A percentile compares a stretch with the other conserved stretches of the same genome.
These are phyloP conservation scores for Globisporangium alternatum DNA, from an alignment of 352 stramenopile species.

Conservation along the genomic window DNA sequence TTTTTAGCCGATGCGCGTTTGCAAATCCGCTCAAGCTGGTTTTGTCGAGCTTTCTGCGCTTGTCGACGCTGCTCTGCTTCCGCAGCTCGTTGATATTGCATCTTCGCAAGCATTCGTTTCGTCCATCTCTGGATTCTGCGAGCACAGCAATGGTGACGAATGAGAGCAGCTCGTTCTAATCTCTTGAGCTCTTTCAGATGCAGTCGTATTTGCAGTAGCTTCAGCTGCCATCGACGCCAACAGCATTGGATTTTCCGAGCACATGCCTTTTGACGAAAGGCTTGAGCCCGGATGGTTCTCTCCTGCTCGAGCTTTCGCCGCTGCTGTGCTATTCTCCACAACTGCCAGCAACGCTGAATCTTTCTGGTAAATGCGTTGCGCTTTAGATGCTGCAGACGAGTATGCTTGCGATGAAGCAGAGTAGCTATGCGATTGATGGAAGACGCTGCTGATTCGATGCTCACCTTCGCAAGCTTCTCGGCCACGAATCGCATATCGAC, in stretches of 20 bases:
- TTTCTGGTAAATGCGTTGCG: conserved; percentile 14
- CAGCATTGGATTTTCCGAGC: conserved; percentile 11
- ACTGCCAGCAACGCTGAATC: conserved; percentile 20
- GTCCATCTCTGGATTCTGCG: conserved; percentile 3
- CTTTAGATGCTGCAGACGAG: conserved; percentile 22
- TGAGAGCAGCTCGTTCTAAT: conserved; percentile 5
- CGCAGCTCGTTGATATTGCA: neutral
- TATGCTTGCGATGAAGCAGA: conserved; percentile 4
- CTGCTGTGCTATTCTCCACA: neutral
- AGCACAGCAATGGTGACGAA: conserved; percentile 3
- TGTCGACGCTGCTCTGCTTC: neutral
- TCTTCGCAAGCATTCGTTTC: neutral
- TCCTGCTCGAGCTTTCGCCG: neutral
- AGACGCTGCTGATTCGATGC: conserved; percentile 13
- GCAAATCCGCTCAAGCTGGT: neutral
- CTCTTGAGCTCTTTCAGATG: conserved; percentile 6
- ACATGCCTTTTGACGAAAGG: neutral
- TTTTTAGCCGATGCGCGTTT: neutral
- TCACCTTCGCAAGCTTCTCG: conserved; percentile 19
- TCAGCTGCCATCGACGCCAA: neutral
- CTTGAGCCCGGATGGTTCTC: neutral
- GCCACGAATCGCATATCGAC: conserved; percentile 32
- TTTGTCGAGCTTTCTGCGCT: neutral
- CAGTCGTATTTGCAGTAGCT: neutral
- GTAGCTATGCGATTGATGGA: conserved; percentile 17